Percentiles rank a stretch among this genome's conserved stretches.
Evolutionary conservation across 768 basidiomycete species (phyloP).

Genomic region (Clavulina sp.): DNA sequence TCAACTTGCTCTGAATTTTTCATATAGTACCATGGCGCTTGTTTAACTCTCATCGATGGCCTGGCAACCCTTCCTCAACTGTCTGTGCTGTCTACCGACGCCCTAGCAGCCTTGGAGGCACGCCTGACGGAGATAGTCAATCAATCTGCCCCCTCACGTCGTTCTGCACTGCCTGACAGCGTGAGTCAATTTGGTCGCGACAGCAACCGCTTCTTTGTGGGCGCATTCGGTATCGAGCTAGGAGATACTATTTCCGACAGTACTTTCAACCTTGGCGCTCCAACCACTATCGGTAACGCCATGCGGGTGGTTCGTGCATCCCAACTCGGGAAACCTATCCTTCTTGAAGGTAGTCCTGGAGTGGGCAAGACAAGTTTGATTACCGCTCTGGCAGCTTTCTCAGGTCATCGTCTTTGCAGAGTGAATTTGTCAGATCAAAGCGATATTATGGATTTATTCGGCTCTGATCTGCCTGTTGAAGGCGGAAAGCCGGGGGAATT

Average conservation of each 20-base stretch:
- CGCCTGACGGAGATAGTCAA: no score
- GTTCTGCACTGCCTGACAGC: neutral
- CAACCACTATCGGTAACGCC: constrained; percentile 76
- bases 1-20: constrained; percentile 3
- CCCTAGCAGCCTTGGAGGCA: constrained; percentile 40
- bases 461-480: constrained; percentile 89
- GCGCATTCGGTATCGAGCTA: constrained; percentile 51
- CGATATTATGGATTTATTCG: constrained; percentile 88
- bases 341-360: constrained; percentile 93
- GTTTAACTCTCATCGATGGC: constrained; percentile 86
- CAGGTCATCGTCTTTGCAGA: constrained; percentile 65
- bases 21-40: constrained; percentile 79
- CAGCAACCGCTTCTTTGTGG: constrained; percentile 32
- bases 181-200: neutral
- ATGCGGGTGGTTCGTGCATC: constrained; percentile 78
- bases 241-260: constrained; percentile 28
- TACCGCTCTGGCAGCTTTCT: constrained; percentile 62
- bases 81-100: constrained; percentile 15
- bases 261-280: constrained; percentile 67
- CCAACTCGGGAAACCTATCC: constrained; percentile 77
- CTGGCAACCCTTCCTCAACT: constrained; percentile 59
- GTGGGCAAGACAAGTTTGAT: constrained; percentile 95
- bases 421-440: constrained; percentile 99
- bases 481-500: constrained; percentile 85
- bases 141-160: constrained; percentile 35